These are phyloP conservation scores for Letharia columbiana DNA, from an alignment of 495 filamentous ascomycete genomes.

Conservation along the genomic window DNA sequence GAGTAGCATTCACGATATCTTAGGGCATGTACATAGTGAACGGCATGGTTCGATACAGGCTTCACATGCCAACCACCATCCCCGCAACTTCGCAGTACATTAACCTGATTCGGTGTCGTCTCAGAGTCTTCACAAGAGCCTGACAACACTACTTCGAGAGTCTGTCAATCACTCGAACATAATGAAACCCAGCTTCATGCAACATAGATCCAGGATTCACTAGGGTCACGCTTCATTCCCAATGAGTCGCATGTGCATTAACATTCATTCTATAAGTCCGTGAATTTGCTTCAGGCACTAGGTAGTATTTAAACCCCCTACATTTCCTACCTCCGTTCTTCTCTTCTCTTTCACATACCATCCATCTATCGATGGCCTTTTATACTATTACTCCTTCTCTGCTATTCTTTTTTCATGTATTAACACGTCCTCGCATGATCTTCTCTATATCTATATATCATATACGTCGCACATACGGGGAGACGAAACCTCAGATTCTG, in stretches of 20 bases:
- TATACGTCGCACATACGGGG: neutral
- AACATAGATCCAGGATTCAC: neutral
- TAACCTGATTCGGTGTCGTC: neutral
- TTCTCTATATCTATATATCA: neutral
- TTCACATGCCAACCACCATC: neutral
- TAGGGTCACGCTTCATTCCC: neutral
- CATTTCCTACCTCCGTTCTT: neutral
- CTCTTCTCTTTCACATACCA: neutral
- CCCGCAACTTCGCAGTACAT: neutral
- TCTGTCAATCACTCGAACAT: neutral
- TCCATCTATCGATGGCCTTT: neutral
- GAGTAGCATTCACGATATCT: neutral
- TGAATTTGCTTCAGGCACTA: neutral
- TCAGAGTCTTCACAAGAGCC: neutral
- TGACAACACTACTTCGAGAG: neutral
- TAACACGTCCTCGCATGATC: neutral
- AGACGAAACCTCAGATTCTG: too few species aligned
- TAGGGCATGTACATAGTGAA: conserved; percentile 2
- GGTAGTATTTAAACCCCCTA: neutral
- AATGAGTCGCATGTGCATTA: neutral
- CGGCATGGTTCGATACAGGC: neutral
- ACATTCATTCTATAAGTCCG: neutral
- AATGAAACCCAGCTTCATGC: too few species aligned
- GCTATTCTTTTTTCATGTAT: neutral
- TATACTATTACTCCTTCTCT: neutral